Evolutionary conservation across 1,139 yeast species (phyloP), one percentile per base, ranked within the genome.

Genomic region (Hyphopichia wangnamkhiaoensis): DNA sequence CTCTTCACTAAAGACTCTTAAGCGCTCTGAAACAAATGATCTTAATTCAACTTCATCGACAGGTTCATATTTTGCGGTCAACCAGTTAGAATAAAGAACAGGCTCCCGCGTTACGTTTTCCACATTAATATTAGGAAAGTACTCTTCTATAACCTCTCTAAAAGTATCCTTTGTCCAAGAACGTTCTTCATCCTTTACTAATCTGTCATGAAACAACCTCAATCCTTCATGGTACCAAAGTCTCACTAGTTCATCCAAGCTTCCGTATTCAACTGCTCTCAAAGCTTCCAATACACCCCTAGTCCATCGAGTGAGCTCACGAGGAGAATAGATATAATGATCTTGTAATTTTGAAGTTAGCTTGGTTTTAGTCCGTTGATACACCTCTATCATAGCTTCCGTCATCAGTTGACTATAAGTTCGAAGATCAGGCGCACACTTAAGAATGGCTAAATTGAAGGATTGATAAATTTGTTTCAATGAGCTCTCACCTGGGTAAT

Each of bases 231-330:
- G 89, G 10, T 82, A 84, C 93, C 95, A 87, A 2, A 88, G 51
- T 28, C 91, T 65, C 0, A 86, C 59, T 18, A 89, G 59, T 0
- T 71, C 71, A 25, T 64, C 65, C 13, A 79, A 51, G 1, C 64
- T 53, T 2, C 68, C 45, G 24, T 63, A 58, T 3, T 66, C 68
- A 2, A 64, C 48, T 1, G 71, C 58, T 40, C 65, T 62, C 10
- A 85, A 52, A 0, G 84, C 84, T 36, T 77, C 79, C 38, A 79
- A 71, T 1, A 93, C 61, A n/a, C 96, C 96, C 44, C 86, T 72
- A 2, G 81, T 68, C 95, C 96, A 89, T 43, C 98, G 67, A 0
- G 98, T 89, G 19, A 93, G 70, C 54, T 93, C 98, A 58, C 98
- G 80, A 0, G 98, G 98, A 19, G 95, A 84, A 55, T 84, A 86